These are phyloP conservation scores for Choiromyces venosus DNA, from an alignment of 495 filamentous ascomycete species.

Conservation along the genomic window DNA sequence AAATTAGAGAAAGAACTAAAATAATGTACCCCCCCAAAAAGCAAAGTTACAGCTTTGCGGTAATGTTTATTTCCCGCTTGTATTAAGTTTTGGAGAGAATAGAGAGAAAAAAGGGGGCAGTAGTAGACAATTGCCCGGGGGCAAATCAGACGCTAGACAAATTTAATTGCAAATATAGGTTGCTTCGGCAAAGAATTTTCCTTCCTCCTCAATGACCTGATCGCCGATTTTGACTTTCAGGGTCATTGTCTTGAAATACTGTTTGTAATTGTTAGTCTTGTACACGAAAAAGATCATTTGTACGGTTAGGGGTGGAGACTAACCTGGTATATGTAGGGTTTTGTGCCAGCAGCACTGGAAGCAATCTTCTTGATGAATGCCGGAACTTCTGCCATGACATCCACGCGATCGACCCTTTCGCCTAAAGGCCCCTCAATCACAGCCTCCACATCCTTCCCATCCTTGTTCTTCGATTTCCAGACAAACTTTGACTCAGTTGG, in stretches of 20 bases:
- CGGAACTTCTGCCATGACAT: constrained; percentile 94
- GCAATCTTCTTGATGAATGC: constrained; percentile 92
- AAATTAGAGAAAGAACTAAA: neutral
- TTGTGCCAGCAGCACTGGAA: constrained; percentile 76
- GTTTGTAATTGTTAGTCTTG: constrained; percentile 10
- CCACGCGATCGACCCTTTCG: constrained; percentile 72
- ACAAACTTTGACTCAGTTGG: constrained; percentile 66
- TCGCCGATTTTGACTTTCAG: constrained; percentile 81
- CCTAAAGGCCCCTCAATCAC: constrained; percentile 63
- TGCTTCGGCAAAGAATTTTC: constrained; percentile 72
- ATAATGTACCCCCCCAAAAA: neutral
- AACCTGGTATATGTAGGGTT: constrained; percentile 97
- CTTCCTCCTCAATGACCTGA: constrained; percentile 68
- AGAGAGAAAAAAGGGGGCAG: neutral
- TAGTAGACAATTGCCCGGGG: neutral
- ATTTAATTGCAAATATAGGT: constrained; percentile 71
- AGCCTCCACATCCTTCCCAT: constrained; percentile 65
- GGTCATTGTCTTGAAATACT: constrained; percentile 51
- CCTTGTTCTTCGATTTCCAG: constrained; percentile 74
- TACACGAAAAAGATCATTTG: neutral
- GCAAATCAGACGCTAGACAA: neutral
- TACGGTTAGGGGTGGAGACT: constrained; percentile 17
- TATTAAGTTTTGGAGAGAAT: neutral
- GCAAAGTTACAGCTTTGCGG: neutral
- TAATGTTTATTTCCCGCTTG: neutral